A percentile compares a stretch with the other conserved stretches of the same genome.
Conservation (phyloP, 192 early-diverging fungal genomes). For the Coemansia sp. region DNA sequence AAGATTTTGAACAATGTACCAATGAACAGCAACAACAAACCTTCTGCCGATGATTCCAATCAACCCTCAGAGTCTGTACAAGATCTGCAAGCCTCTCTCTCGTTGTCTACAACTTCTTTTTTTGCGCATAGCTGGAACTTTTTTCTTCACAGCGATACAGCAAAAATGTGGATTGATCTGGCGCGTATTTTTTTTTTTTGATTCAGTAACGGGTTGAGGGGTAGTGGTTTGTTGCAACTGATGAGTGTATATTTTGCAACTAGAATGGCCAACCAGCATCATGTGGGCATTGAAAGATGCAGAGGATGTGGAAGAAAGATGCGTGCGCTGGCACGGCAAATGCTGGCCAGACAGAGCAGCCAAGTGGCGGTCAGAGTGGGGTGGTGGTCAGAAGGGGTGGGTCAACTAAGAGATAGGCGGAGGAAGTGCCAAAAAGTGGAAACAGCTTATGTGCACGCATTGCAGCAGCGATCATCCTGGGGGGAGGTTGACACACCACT, state of each 20-base stretch:
- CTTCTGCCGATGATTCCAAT: background rate
- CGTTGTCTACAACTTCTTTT: background rate
- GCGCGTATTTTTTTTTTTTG: background rate
- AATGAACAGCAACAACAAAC: background rate
- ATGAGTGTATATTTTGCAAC: background rate
- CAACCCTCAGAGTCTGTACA: background rate
- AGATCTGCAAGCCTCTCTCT: background rate
- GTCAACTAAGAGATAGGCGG: background rate
- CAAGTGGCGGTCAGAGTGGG: background rate
- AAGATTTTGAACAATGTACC: background rate
- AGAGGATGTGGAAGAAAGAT: background rate
- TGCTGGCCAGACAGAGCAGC: background rate
- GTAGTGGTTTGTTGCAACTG: background rate
- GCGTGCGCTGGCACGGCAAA: background rate
- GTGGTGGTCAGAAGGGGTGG: background rate
- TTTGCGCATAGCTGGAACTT: background rate
- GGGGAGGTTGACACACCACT: too few relatives aligned
- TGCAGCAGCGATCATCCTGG: slow-evolving; percentile 1
- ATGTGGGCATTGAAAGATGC: background rate
- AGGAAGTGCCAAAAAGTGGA: background rate
- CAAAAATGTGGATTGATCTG: background rate
- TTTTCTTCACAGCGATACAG: too few relatives aligned
- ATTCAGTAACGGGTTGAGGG: background rate
- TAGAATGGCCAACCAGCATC: background rate
- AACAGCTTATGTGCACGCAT: background rate